phyloP scores from a whole-genome alignment of 2,329 filamentous ascomycete species.

The Capronia americana region DNA sequence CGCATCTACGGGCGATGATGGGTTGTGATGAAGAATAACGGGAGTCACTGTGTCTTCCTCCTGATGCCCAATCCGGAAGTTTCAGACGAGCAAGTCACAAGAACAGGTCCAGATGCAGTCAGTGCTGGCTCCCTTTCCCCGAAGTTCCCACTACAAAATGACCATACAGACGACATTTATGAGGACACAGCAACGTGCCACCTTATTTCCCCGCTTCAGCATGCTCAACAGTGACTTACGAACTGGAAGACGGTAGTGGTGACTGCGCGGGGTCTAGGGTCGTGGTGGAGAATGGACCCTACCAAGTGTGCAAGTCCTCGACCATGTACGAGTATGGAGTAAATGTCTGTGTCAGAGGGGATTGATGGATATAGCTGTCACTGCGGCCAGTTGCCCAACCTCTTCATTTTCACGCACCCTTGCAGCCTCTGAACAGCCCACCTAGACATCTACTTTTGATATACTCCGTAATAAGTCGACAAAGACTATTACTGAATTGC shows the following conservation, averaged over 20 bases:
- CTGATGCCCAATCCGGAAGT: neutral
- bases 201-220: neutral
- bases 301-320: neutral
- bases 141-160: neutral
- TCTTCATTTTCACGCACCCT: neutral
- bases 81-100: conserved; percentile 7
- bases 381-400: neutral
- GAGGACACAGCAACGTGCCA: neutral
- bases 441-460: too few relatives aligned
- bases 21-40: neutral
- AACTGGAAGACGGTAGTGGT: neutral
- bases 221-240: neutral
- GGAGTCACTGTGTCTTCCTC: neutral
- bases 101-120: neutral
- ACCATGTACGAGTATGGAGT: neutral
- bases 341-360: neutral
- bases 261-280: neutral
- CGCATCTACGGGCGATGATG: neutral
- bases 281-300: neutral
- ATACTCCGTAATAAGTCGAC: too few relatives aligned
- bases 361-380: too few relatives aligned
- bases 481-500: neutral
- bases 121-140: neutral
- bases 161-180: neutral
- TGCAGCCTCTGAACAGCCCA: neutral